phyloP scores from a whole-genome alignment of 2,329 filamentous ascomycete genomes.

The Neofusicoccum ribis region DNA sequence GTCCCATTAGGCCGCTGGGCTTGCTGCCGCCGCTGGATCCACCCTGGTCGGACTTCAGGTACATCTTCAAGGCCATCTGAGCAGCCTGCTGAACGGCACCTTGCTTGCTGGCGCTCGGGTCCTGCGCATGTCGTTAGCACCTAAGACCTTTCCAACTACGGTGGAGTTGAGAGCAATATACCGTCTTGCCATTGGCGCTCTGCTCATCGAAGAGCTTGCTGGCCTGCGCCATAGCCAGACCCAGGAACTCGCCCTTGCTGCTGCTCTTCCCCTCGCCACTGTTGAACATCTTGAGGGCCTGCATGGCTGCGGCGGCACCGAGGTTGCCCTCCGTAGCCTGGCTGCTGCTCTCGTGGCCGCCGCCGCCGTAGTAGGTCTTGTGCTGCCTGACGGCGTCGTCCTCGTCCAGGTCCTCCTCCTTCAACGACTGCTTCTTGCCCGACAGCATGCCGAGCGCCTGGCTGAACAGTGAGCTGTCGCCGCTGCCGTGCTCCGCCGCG shows the following conservation, averaged over 20 bases:
- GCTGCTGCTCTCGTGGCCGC: conserved; percentile 47
- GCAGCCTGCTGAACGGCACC: conserved; percentile 75
- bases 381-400: conserved; percentile 71
- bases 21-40: conserved; percentile 48
- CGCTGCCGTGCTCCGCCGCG: conserved; percentile 55
- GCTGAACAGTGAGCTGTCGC: conserved; percentile 56
- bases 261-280: conserved; percentile 48
- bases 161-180: conserved; percentile 28
- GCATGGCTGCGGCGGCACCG: conserved; percentile 75
- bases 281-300: conserved; percentile 78
- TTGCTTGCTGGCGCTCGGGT: conserved; percentile 70
- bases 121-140: conserved; percentile 23
- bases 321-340: conserved; percentile 46
- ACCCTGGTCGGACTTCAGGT: conserved; percentile 70
- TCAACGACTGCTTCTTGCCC: conserved; percentile 53
- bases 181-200: conserved; percentile 55
- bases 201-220: conserved; percentile 72
- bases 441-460: conserved; percentile 56
- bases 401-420: conserved; percentile 60
- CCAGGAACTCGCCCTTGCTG: conserved; percentile 76
- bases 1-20: conserved; percentile 53
- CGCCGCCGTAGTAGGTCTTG: conserved; percentile 67
- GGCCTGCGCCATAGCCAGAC: conserved; percentile 84
- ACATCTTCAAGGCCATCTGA: conserved; percentile 89
- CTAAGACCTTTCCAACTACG: conserved; percentile 53